These are phyloP conservation scores for Leccinellum rugosiceps DNA, from an alignment of 768 basidiomycete genomes.

Conservation along the genomic window DNA sequence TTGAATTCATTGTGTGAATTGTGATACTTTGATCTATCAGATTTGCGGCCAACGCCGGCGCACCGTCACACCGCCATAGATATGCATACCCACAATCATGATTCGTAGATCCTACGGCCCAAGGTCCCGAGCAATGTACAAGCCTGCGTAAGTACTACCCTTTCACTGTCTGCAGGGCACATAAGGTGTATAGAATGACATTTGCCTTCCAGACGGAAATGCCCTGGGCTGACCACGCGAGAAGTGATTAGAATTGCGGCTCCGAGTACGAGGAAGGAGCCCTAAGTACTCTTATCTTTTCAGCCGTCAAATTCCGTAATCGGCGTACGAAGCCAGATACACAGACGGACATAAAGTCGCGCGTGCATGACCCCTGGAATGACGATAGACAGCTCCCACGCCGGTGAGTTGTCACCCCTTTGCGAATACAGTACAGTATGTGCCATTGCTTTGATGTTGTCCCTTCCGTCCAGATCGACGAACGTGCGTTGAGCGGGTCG, in stretches of 20 bases:
- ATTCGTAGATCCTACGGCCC: not conserved
- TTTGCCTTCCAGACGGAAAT: not conserved
- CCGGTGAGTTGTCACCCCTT: not conserved
- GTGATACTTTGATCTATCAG: not conserved
- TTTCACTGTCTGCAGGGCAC: slow-evolving; percentile 4
- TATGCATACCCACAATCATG: not conserved
- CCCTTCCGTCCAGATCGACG: not conserved
- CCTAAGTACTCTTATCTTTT: slow-evolving; percentile 6
- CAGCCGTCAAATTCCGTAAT: slow-evolving; percentile 4
- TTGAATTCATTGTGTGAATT: too few relatives aligned
- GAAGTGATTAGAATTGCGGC: slow-evolving; percentile 12
- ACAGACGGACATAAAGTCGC: not conserved
- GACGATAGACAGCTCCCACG: not conserved
- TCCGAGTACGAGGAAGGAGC: not conserved
- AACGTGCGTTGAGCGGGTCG: not conserved
- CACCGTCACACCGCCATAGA: not conserved
- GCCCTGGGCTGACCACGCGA: not conserved
- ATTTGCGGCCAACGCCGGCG: not conserved
- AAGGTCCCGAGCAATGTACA: not conserved
- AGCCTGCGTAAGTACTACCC: not conserved
- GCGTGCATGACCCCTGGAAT: slow-evolving; percentile 1
- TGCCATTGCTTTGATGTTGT: not conserved
- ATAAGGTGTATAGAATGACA: not conserved
- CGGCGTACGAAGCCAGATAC: not conserved
- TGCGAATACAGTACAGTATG: too few relatives aligned